Evolutionary conservation across 2,329 filamentous ascomycete species (phyloP).

Genomic region (Penicillium sp.): DNA sequence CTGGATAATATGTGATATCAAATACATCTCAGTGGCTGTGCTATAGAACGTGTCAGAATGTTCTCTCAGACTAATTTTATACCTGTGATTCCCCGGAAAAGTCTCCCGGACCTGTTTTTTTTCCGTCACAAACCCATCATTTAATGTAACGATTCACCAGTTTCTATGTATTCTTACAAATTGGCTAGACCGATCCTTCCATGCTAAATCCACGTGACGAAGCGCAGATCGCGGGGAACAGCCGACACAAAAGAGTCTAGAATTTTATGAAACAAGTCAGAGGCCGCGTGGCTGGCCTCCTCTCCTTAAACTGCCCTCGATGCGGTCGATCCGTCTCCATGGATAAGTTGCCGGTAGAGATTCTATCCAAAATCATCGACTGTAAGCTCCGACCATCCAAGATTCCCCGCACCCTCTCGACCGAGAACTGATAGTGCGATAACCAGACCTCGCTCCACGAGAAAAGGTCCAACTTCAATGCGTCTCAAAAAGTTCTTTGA

Average conservation of each 20-base stretch:
- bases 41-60: neutral
- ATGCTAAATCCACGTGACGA: constrained; percentile 20
- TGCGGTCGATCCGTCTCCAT: constrained; percentile 36
- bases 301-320: constrained; percentile 19
- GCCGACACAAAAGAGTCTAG: constrained; percentile 1
- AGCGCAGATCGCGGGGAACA: constrained; percentile 21
- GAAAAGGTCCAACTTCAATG: constrained; percentile 68
- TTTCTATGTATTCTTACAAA: neutral
- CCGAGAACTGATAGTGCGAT: constrained; percentile 21
- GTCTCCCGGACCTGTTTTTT: neutral
- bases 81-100: neutral
- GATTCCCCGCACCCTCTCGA: constrained; percentile 19
- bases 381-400: constrained; percentile 47
- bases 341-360: constrained; percentile 62
- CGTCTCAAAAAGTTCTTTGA: constrained; percentile 65
- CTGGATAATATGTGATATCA: neutral
- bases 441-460: constrained; percentile 58
- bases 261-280: constrained; percentile 12
- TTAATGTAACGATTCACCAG: neutral
- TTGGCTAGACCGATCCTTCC: neutral
- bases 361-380: constrained; percentile 61
- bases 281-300: constrained; percentile 3
- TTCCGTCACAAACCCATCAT: constrained; percentile 2
- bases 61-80: neutral
- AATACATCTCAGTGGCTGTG: neutral